These are phyloP conservation scores for Spathaspora gorwiae DNA, from an alignment of 805 yeast species.

Conservation along the genomic window DNA sequence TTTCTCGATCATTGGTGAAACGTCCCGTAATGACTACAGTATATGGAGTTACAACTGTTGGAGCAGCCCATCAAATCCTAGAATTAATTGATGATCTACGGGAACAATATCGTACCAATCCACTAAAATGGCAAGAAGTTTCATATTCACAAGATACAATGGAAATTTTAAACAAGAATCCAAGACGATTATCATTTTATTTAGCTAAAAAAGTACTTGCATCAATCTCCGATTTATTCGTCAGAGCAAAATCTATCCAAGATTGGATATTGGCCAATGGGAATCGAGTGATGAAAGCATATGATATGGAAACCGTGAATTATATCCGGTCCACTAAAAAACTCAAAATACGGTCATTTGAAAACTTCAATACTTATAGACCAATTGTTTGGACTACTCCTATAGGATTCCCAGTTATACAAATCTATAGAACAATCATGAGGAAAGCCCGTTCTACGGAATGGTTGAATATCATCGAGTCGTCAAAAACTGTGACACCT, in stretches of 20 bases:
- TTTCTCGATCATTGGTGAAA: conserved; percentile 32
- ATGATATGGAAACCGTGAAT: conserved; percentile 13
- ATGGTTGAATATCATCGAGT: conserved; percentile 7
- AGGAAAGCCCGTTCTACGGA: conserved; percentile 5
- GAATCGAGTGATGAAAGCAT: conserved; percentile 24
- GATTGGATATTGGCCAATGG: conserved; percentile 32
- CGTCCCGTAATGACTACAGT: conserved; percentile 45
- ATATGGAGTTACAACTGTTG: conserved; percentile 38
- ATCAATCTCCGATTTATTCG: conserved; percentile 27
- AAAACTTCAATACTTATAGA: conserved; percentile 11
- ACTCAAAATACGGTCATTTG: background rate
- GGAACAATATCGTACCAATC: background rate
- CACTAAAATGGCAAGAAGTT: background rate
- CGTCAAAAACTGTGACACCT: conserved; percentile 17
- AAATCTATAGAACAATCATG: conserved; percentile 24
- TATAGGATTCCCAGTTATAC: conserved; percentile 39
- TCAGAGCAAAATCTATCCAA: conserved; percentile 30
- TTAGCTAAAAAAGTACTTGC: conserved; percentile 18
- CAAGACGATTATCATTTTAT: conserved; percentile 7
- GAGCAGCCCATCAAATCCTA: conserved; percentile 32
- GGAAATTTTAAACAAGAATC: background rate
- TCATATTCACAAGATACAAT: background rate
- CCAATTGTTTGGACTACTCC: conserved; percentile 42
- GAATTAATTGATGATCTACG: conserved; percentile 1
- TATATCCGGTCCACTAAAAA: background rate